Evolutionary conservation across 768 basidiomycete genomes (phyloP).

Genomic region (Boletus vermiculosoides): DNA sequence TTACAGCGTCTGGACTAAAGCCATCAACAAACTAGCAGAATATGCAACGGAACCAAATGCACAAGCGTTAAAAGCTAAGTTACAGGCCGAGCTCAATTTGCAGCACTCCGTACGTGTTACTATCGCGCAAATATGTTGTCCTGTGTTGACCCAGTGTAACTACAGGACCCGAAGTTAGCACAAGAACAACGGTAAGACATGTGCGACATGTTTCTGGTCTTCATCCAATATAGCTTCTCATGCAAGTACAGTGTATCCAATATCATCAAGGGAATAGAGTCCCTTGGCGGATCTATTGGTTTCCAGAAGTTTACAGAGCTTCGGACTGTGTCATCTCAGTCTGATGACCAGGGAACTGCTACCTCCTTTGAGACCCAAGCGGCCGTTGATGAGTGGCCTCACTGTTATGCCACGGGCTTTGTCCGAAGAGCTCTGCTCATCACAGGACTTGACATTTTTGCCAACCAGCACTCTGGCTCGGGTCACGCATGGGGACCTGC

Average conservation of each 20-base stretch:
- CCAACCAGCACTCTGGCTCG: not conserved
- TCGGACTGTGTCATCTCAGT: not conserved
- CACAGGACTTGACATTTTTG: not conserved
- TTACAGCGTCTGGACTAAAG: not conserved
- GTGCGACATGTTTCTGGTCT: not conserved
- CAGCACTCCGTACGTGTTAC: not conserved
- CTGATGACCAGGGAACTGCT: not conserved
- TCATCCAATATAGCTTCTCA: not conserved
- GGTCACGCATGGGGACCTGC: slow-evolving; percentile 3
- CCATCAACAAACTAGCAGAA: not conserved
- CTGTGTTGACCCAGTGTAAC: not conserved
- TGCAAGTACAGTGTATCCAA: not conserved
- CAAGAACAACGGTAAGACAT: not conserved
- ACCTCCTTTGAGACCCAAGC: too few species aligned
- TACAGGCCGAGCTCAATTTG: slow-evolving; percentile 2
- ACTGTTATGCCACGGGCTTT: not conserved
- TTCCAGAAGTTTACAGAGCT: not conserved
- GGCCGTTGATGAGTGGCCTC: not conserved
- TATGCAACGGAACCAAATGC: not conserved
- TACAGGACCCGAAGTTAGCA: not conserved
- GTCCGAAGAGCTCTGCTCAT: not conserved
- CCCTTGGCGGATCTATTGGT: slow-evolving; percentile 1
- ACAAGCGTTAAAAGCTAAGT: not conserved
- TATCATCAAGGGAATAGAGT: slow-evolving; percentile 1
- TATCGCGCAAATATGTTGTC: too few species aligned